These are phyloP conservation scores for Yamadazyma spencermartinsiae DNA, from an alignment of 1,139 yeast species.

Conservation along the genomic window DNA sequence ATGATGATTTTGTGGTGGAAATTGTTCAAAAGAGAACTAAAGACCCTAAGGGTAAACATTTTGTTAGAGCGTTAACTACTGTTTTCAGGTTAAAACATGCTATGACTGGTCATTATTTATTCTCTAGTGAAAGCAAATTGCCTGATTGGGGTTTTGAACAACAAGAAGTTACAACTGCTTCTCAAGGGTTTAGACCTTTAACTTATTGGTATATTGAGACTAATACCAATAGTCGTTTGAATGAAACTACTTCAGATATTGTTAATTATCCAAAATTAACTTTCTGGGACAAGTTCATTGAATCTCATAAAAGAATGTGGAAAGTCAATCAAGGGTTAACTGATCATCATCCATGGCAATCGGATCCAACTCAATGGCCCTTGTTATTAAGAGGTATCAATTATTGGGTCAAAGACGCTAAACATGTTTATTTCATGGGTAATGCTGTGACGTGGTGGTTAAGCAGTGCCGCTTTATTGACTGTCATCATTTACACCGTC, in stretches of 20 bases:
- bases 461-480: conserved; percentile 56
- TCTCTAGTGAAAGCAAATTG: conserved; percentile 80
- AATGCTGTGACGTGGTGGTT: conserved; percentile 92
- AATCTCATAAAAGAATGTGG: conserved; percentile 91
- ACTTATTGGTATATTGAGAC: conserved; percentile 89
- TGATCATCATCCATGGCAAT: conserved; percentile 84
- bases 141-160: conserved; percentile 98
- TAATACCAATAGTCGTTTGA: conserved; percentile 49
- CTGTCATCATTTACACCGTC: conserved; percentile 54
- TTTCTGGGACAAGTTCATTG: conserved; percentile 70
- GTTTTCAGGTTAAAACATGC: conserved; percentile 87
- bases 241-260: conserved; percentile 24
- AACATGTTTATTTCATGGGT: conserved; percentile 85
- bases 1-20: conserved; percentile 92
- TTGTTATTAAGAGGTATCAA: conserved; percentile 86
- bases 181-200: conserved; percentile 72
- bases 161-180: conserved; percentile 93
- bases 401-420: conserved; percentile 82
- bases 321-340: conserved; percentile 80
- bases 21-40: conserved; percentile 63
- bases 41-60: conserved; percentile 57
- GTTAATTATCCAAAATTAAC: conserved; percentile 62
- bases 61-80: conserved; percentile 77
- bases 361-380: conserved; percentile 90
- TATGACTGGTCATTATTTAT: conserved; percentile 84